Evolutionary conservation across 169 alveolate species (phyloP).

Genomic region (Theileria equi): DNA sequence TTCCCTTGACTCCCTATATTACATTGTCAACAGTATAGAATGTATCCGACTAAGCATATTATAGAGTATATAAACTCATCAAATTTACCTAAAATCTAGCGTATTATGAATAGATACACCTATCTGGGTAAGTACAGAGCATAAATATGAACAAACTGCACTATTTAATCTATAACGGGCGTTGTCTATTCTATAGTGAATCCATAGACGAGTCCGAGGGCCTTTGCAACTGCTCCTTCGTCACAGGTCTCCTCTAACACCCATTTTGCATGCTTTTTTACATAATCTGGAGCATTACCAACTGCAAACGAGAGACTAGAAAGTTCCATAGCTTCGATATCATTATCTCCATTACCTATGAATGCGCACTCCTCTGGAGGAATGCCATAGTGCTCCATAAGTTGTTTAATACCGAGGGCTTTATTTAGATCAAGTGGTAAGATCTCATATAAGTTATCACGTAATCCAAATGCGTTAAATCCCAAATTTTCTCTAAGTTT

Average conservation of each 20-base stretch:
- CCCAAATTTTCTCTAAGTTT: too few species aligned
- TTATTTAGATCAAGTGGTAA: constrained; percentile 30
- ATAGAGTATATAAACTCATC: too few species aligned
- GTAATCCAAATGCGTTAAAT: too few species aligned
- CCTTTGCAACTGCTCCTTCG: constrained; percentile 48
- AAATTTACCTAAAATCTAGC: too few species aligned
- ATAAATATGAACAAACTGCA: too few species aligned
- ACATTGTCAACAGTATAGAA: too few species aligned
- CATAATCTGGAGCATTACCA: constrained; percentile 44
- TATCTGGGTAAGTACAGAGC: too few species aligned
- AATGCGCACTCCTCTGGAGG: constrained; percentile 39
- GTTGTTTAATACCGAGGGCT: constrained; percentile 21
- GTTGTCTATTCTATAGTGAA: too few species aligned
- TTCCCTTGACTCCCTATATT: too few species aligned
- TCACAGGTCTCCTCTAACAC: constrained; percentile 35
- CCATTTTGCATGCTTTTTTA: constrained; percentile 29
- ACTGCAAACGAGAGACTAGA: constrained; percentile 35
- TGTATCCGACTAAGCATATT: too few species aligned
- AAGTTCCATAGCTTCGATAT: constrained; percentile 30
- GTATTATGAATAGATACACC: too few species aligned
- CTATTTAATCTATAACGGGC: too few species aligned
- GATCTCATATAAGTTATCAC: constrained; percentile 1
- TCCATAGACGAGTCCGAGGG: constrained; percentile 3
- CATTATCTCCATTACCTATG: constrained; percentile 52
- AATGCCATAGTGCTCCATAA: constrained; percentile 13